Base-by-base conservation (phyloP, 2,329 filamentous ascomycete genomes). In the Stromatinia cepivora region DNA sequence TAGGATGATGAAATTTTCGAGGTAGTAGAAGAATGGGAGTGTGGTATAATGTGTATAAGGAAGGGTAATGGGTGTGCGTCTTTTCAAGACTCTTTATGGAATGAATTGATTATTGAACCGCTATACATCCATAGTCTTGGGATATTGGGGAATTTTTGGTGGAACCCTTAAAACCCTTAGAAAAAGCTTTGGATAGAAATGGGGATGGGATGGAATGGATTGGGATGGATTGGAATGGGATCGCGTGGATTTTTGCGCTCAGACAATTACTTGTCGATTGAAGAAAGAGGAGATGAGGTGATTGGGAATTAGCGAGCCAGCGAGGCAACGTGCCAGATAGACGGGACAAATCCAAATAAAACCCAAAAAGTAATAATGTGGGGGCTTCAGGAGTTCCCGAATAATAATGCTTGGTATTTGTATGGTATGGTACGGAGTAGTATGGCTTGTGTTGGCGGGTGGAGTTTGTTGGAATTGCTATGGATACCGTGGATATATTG, bases 261-360 rank as follows among this genome's bases (percentile, higher is more conserved):
- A 56, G 53, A 36, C 31, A 36, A 56, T 22, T 20, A 7, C 3
- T 36, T 63, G 34, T 39, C 31, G 46, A 13, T 63, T 52, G 61
- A 63, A 63, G 45, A 50, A 63, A 36, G 13, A 50, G 31, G 45
- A 50, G 31, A 48, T 63, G 45, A 39, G 46, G 25, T 66, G 50
- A 45, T 58, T 58, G 50, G 64, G 58, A 66, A 66, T 66, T 66
- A 66, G 64, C 64, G 63, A 66, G 63, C 36, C 63, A 66, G 50
- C 63, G 39, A 57, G 50, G 64, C 59, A 66, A 28, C 64, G 64
- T 66, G 36, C 64, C 64, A 66, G 64, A 58, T 56, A 45, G 64
- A 46, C 52, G 64, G 64, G 64, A 66, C 64, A 56, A 58, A 31
- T 34, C 17, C 64, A 45, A 58, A 31, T 34, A 4, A 48, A 34